Conservation (phyloP, 202 grass and related monocot species). For the Zizania palustris region DNA sequence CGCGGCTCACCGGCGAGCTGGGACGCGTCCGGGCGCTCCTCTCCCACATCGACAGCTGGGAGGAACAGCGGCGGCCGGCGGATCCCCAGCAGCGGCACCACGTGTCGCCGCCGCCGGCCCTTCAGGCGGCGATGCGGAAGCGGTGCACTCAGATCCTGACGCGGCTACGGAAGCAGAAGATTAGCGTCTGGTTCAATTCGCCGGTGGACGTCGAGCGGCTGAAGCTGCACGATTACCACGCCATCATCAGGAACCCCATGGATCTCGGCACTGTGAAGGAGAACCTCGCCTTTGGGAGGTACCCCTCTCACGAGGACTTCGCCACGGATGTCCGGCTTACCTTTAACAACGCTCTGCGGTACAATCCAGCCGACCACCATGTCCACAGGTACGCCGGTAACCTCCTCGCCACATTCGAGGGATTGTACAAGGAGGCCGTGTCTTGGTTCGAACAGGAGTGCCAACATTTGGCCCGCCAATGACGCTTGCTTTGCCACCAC, state of each 20-base stretch:
- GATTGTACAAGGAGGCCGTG: conserved; percentile 49
- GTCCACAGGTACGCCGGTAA: conserved; percentile 59
- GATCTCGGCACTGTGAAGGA: conserved; percentile 90
- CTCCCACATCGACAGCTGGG: conserved; percentile 60
- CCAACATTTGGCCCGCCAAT: conserved; percentile 38
- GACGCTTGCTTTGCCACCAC: not conserved
- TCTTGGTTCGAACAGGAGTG: conserved; percentile 28
- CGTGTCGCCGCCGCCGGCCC: conserved; percentile 10
- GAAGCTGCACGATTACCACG: conserved; percentile 78
- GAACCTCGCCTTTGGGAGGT: conserved; percentile 56
- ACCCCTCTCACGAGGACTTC: conserved; percentile 60
- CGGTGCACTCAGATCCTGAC: conserved; percentile 73
- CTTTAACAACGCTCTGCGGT: conserved; percentile 76
- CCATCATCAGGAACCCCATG: conserved; percentile 84
- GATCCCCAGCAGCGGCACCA: not conserved
- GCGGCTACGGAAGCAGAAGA: conserved; percentile 70
- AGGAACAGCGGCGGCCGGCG: not conserved
- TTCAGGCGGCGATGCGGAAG: conserved; percentile 54
- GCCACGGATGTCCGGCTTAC: conserved; percentile 70
- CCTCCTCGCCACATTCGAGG: conserved; percentile 60
- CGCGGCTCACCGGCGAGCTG: conserved; percentile 73
- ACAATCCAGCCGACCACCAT: conserved; percentile 75
- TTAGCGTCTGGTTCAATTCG: conserved; percentile 73
- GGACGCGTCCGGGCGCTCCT: conserved; percentile 67
- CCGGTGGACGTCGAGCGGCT: conserved; percentile 75